Evolutionary conservation across 2,329 filamentous ascomycete genomes (phyloP), one percentile per base, ranked within the genome.

Genomic region (Phyllachora maydis): DNA sequence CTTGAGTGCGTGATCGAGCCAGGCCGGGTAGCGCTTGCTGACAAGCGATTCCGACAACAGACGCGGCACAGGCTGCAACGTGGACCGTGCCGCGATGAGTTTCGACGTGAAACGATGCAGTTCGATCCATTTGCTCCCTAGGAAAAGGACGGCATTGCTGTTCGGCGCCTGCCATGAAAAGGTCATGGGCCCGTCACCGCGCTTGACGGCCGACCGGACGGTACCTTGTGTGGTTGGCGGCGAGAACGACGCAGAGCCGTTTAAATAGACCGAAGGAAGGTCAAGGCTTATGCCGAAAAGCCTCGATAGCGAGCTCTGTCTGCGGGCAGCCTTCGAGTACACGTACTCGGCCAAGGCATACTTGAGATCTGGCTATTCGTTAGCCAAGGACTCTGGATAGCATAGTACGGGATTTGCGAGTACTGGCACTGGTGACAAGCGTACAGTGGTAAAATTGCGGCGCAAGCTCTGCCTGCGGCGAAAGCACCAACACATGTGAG

Each of bases 161-260:
- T 70, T 76, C 4, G 85, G 83, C 3, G 71, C 67, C 46, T 92
- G 76, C 72, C 82, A 92, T 6, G 91, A 52, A 37, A 91, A 90
- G 0, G 75, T 57, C 0, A 63, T 59, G 4, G 48, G 23, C 4
- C 43, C 36, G 14, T 45, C 35, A 7, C 37, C 32, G 4, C 14
- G n/a, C 7, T 26, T 11, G 8, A 16, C 23, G 9, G 27, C 8
- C 17, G 15, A 7, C 16, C 20, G 12, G 11, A 15, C 6, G 12
- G 16, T 16, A 11, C 33, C 30, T 4, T 32, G 41, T 32, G 26
- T 35, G 22, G 20, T 18, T 26, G 55, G 59, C 35, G 35, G 52
- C 26, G 34, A 38, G 27, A 88, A 66, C 2, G 52, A 39, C 1
- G 52, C 49, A 5, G 57, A 59, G 20, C 68, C 71, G 33, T 77